phyloP scores from a whole-genome alignment of 2,329 filamentous ascomycete genomes.

The Botrytis hyacinthi region DNA sequence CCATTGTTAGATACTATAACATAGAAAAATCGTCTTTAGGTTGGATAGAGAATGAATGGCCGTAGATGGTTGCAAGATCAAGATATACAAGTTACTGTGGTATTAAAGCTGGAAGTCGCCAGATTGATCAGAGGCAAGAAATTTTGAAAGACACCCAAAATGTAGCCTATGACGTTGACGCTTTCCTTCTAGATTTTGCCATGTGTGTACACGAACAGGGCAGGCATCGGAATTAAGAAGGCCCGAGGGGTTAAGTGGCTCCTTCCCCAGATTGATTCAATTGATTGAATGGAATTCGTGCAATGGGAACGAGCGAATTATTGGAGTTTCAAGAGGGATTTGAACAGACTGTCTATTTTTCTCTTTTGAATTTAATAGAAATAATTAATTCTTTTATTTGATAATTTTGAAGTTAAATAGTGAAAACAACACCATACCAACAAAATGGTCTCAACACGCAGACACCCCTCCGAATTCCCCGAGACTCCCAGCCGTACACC shows the following conservation, averaged over 20 bases:
- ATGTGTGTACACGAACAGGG: constrained; percentile 4
- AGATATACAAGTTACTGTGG: background rate
- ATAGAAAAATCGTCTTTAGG: constrained; percentile 18
- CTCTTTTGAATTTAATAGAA: background rate
- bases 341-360: background rate
- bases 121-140: constrained; percentile 13
- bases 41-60: background rate
- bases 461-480: constrained; percentile 52
- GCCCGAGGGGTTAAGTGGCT: constrained; percentile 15
- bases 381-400: background rate
- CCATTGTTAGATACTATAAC: constrained; percentile 33
- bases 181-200: constrained; percentile 8
- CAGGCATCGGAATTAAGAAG: constrained; percentile 13
- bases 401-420: no score
- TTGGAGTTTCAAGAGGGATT: background rate
- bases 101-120: background rate
- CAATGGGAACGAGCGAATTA: background rate
- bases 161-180: constrained; percentile 20
- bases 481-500: constrained; percentile 32
- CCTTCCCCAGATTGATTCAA: constrained; percentile 22
- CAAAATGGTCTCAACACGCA: constrained; percentile 51
- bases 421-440: background rate
- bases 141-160: background rate
- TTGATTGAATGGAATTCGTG: background rate
- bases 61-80: background rate